Evolutionary conservation across 2,329 filamentous ascomycete species (phyloP), one percentile per base, ranked within the genome.

Genomic region (Ceratocystis cubensis): DNA sequence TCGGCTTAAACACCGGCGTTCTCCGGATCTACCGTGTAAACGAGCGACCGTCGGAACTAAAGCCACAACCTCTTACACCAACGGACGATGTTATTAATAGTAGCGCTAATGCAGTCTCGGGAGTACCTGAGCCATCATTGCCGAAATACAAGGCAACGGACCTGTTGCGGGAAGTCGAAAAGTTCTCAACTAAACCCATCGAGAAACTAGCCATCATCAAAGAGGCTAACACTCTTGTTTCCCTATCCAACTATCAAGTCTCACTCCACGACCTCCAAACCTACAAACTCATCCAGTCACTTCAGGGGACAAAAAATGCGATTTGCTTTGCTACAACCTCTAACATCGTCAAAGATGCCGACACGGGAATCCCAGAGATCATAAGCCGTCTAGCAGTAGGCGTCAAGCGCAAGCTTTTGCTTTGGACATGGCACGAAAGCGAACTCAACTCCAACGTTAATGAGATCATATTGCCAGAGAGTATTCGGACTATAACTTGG

Each of bases 391-490:
- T 99, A 64, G 94, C 91, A 5, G 93, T 99, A 10, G 91, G 91
- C 3, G 90, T 96, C 44, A 97, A 97, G 80, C 82, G 94, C 72
- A 89, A 89, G 72, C 80, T 99, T 64, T 75, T 97, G 69, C 77
- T 96, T 66, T 99, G 94, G 92, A 89, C 87, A 72, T 99, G 95
- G 94, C 88, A 94, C 72, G 92, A 96, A 74, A 94, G 91, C 79
- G 94, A 97, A 77, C 81, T 96, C 53, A 83, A 83, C 61, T 80
- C 83, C 2, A 85, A 94, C 44, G 84, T 87, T 0, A 79, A 80
- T 33, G 94, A 97, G 76, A 84, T 96, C 46, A 84, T 85, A 1
- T 80, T 97, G 57, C 80, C 90, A 44, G 93, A 93, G 72, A 85
- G 88, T 25, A 89, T 96, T 69, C 90, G 94, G 73, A 92, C 88